Percentiles rank a stretch among this genome's conserved stretches.
Conservation (phyloP, 2,329 filamentous ascomycete species). For the Phymatotrichopsis omnivora region DNA sequence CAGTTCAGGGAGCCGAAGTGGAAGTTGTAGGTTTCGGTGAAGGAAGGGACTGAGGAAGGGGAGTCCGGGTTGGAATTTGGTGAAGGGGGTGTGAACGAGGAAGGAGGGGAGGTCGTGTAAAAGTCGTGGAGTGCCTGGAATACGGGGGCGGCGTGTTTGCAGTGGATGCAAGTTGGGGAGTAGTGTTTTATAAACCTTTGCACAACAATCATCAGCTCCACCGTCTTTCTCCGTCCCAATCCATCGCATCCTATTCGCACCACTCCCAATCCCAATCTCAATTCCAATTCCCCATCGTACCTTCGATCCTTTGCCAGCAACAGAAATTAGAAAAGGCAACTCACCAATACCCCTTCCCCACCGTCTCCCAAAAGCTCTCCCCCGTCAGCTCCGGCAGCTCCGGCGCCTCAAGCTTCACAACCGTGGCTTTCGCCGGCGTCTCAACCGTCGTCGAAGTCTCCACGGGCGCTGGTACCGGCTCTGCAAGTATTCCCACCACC, state of each 20-base stretch:
- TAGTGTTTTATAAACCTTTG: conserved; percentile 45
- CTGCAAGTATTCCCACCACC: no score
- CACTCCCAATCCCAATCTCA: not conserved
- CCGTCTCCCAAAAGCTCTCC: conserved; percentile 36
- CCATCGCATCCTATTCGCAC: conserved; percentile 4
- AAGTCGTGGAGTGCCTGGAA: conserved; percentile 93
- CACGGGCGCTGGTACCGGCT: no score
- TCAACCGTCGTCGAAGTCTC: conserved; percentile 15
- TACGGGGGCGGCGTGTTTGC: conserved; percentile 65
- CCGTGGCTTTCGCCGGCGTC: conserved; percentile 16
- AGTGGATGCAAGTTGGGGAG: conserved; percentile 55
- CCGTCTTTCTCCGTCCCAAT: not conserved
- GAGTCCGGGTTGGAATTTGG: conserved; percentile 41
- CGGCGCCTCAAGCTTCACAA: no score
- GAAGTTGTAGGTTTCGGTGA: conserved; percentile 78
- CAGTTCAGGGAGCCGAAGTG: conserved; percentile 82
- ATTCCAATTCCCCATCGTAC: not conserved
- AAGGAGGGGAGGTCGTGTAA: conserved; percentile 76
- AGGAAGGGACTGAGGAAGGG: conserved; percentile 47
- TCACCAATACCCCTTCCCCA: conserved; percentile 45
- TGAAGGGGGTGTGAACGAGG: conserved; percentile 43
- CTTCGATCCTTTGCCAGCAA: not conserved
- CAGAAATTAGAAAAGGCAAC: conserved; percentile 22
- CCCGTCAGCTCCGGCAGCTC: conserved; percentile 25
- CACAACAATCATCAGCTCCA: conserved; percentile 4